A percentile compares a stretch with the other conserved stretches of the same genome.
These are phyloP conservation scores for Fulvia fulva DNA, from an alignment of 2,329 filamentous ascomycete genomes.

Conservation along the genomic window DNA sequence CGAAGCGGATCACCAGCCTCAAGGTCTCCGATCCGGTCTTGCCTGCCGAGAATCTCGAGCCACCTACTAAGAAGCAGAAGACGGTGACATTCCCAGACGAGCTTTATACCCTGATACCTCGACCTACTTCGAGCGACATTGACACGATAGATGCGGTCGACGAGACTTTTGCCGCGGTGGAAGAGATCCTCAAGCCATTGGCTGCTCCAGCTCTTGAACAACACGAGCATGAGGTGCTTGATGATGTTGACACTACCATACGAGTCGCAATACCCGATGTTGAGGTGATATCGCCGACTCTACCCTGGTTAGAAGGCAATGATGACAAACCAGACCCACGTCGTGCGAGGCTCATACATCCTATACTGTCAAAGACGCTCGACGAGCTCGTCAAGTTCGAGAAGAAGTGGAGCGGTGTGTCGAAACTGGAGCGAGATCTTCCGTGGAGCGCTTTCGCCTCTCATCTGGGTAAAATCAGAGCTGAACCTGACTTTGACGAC, in stretches of 20 bases:
- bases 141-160: slow-evolving; percentile 18
- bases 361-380: slow-evolving; percentile 25
- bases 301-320: slow-evolving; percentile 46
- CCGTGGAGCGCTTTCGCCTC: slow-evolving; percentile 48
- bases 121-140: slow-evolving; percentile 27
- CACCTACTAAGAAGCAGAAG: slow-evolving; percentile 39
- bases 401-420: slow-evolving; percentile 41
- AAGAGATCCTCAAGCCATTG: slow-evolving; percentile 34
- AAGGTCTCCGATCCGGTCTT: slow-evolving; percentile 48
- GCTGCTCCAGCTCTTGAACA: slow-evolving; percentile 35
- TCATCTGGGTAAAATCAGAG: slow-evolving; percentile 36
- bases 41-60: slow-evolving; percentile 34
- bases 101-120: slow-evolving; percentile 34
- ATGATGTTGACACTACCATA: slow-evolving; percentile 45
- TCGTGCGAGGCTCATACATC: slow-evolving; percentile 17
- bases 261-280: slow-evolving; percentile 49
- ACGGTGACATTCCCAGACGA: slow-evolving; percentile 39
- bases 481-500: slow-evolving; percentile 42
- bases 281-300: slow-evolving; percentile 39
- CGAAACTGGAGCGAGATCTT: slow-evolving; percentile 39
- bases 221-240: slow-evolving; percentile 44
- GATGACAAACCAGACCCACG: slow-evolving; percentile 14
- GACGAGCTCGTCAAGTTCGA: slow-evolving; percentile 28
- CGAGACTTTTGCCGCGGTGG: slow-evolving; percentile 32
- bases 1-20: slow-evolving; percentile 34